Base-by-base conservation (phyloP, 169 alveolate species). In the Cryptosporidium tyzzeri region DNA sequence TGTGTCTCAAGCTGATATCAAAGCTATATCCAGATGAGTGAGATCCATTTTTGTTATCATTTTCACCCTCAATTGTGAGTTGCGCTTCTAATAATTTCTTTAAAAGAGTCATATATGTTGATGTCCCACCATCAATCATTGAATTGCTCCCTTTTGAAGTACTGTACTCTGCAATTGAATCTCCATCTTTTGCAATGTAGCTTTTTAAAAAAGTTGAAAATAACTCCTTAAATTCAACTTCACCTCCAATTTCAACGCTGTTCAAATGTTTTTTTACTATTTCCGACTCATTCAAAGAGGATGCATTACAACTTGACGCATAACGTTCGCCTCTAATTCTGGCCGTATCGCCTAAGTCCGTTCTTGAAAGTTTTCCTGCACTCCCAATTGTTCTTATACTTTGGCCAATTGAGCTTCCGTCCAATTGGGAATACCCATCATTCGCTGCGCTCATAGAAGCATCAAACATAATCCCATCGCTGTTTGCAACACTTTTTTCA, bases 1-100 rank as follows among this genome's bases (percentile, higher is more conserved):
- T 44, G 26, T 80, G 89, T 26, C 89, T 80, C 44, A 80, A 39
- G 67, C 89, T 80, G 18, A 80, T 80, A 80, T 80, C 89, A 58
- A 80, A 62, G 41, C 89, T 80, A 62, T 80, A 80, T 9, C 61
- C 50, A 35, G 61, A 44, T 16, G 68, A 26, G 2, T 1, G 16
- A 12, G 65, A 44, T 12, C 37, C 71, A 26, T 58, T 61, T 23
- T 45, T 62, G 35, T 80, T 65, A 12, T 53, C 65, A 62, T 80
- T 39, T 14, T 33, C 68, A 1, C 68, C 68, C 7, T 80, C 89
- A 80, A 80, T 67, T 2, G 89, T 26, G 21, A 80, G 35, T 33
- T 80, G 89, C 21, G 89, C 75, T 31, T 80, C 89, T 50, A 80
- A 62, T 9, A 80, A 41, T 37, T 80, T 80, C 29, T 53, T 80